phyloP scores from a whole-genome alignment of 2,329 filamentous ascomycete species.

The Exserohilum rostratum region DNA sequence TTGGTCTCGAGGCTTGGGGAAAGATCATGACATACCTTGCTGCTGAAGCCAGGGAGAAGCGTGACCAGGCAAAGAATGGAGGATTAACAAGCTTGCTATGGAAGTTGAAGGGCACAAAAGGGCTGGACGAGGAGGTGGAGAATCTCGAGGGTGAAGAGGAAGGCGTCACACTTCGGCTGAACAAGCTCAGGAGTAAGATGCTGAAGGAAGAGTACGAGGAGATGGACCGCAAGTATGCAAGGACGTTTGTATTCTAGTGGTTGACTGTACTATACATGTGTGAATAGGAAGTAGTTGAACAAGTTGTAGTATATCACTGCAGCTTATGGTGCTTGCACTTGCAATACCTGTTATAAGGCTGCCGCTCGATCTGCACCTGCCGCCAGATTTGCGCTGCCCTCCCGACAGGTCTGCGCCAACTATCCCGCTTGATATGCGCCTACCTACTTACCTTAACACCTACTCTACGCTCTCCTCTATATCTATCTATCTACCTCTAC shows the following conservation, averaged over 20 bases:
- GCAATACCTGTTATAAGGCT: no score
- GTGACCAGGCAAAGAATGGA: slow-evolving; percentile 28
- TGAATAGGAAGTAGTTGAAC: not conserved
- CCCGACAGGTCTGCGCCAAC: no score
- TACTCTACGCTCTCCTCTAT: no score
- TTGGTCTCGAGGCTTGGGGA: slow-evolving; percentile 81
- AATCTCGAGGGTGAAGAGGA: slow-evolving; percentile 44
- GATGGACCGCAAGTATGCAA: slow-evolving; percentile 43
- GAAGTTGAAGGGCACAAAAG: slow-evolving; percentile 35
- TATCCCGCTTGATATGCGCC: no score
- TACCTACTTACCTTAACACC: no score
- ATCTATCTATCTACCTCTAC: no score
- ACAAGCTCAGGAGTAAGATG: slow-evolving; percentile 43
- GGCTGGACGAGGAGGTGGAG: slow-evolving; percentile 38
- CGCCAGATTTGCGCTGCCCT: no score
- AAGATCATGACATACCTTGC: slow-evolving; percentile 75
- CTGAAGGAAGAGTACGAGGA: slow-evolving; percentile 44
- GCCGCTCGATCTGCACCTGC: no score
- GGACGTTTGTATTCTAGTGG: slow-evolving; percentile 44
- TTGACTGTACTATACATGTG: slow-evolving; percentile 2
- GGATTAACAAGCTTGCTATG: slow-evolving; percentile 29
- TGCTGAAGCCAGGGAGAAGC: slow-evolving; percentile 50
- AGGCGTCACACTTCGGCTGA: slow-evolving; percentile 41
- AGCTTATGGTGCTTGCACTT: no score
- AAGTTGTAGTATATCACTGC: no score